These are phyloP conservation scores for Alternaria arborescens DNA, from an alignment of 2,329 filamentous ascomycete genomes.

Conservation along the genomic window DNA sequence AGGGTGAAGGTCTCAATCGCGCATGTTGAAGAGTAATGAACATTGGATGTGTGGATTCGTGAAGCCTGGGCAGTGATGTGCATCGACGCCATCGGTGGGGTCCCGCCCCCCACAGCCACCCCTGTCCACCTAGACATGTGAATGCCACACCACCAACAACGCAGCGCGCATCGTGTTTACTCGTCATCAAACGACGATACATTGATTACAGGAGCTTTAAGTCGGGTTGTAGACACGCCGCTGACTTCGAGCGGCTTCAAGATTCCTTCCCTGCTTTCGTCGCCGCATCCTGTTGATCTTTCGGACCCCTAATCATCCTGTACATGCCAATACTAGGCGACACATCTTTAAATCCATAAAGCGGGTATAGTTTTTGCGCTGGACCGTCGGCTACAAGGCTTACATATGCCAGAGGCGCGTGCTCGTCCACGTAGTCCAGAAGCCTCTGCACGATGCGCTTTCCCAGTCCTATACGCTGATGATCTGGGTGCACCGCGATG, in stretches of 20 bases:
- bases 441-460: slow-evolving; percentile 56
- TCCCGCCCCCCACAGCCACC: slow-evolving; percentile 3
- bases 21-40: neutral
- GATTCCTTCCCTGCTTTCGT: neutral
- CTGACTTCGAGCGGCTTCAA: neutral
- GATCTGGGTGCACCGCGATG: slow-evolving; percentile 60
- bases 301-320: slow-evolving; percentile 29
- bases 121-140: neutral
- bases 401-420: slow-evolving; percentile 56
- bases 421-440: slow-evolving; percentile 52
- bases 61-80: slow-evolving; percentile 8
- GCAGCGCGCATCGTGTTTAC: neutral
- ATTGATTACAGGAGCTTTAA: neutral
- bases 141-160: neutral
- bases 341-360: slow-evolving; percentile 58
- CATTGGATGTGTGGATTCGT: slow-evolving; percentile 8
- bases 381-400: slow-evolving; percentile 58
- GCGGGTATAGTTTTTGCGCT: slow-evolving; percentile 56
- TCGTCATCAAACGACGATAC: neutral
- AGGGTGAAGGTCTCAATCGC: neutral
- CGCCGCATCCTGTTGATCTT: slow-evolving; percentile 17
- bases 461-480: slow-evolving; percentile 60
- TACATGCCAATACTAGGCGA: slow-evolving; percentile 45
- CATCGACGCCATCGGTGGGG: slow-evolving; percentile 15
- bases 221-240: neutral